phyloP scores from a whole-genome alignment of 1,284 basidiomycete genomes.

The Schizophyllum amplum region DNA sequence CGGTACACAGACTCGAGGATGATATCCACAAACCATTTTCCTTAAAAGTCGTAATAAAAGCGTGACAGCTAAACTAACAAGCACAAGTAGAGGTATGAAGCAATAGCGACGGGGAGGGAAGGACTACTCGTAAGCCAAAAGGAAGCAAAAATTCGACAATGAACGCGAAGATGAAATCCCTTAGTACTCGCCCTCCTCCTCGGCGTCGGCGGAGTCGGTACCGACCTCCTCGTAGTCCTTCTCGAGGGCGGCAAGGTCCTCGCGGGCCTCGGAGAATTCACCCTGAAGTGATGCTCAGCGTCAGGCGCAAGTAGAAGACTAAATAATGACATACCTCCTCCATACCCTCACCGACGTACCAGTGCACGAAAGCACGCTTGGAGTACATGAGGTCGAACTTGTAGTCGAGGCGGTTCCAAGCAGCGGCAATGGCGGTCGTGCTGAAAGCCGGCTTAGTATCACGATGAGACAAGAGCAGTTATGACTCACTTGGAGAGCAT shows the following conservation, averaged over 20 bases:
- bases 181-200: slow-evolving; percentile 76
- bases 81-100: neutral
- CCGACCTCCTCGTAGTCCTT: slow-evolving; percentile 97
- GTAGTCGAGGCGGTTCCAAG: slow-evolving; percentile 95
- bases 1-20: neutral
- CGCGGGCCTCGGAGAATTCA: slow-evolving; percentile 96
- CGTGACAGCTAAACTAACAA: neutral
- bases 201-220: slow-evolving; percentile 81
- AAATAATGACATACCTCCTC: slow-evolving; percentile 70
- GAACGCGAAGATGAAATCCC: neutral
- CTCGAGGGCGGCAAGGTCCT: slow-evolving; percentile 94
- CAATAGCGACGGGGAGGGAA: neutral
- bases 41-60: neutral
- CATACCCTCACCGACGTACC: slow-evolving; percentile 99
- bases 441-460: slow-evolving; percentile 27
- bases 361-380: slow-evolving; percentile 95
- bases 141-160: neutral
- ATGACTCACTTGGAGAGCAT: slow-evolving; percentile 79
- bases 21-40: neutral
- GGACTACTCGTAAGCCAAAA: neutral
- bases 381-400: slow-evolving; percentile 99
- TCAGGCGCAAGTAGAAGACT: neutral
- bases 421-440: slow-evolving; percentile 90
- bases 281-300: too few species aligned
- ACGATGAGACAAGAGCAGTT: neutral